A percentile compares a stretch with the other conserved stretches of the same genome.
Evolutionary conservation across 2,329 filamentous ascomycete species (phyloP).

Genomic region (Monosporascus sp.): DNA sequence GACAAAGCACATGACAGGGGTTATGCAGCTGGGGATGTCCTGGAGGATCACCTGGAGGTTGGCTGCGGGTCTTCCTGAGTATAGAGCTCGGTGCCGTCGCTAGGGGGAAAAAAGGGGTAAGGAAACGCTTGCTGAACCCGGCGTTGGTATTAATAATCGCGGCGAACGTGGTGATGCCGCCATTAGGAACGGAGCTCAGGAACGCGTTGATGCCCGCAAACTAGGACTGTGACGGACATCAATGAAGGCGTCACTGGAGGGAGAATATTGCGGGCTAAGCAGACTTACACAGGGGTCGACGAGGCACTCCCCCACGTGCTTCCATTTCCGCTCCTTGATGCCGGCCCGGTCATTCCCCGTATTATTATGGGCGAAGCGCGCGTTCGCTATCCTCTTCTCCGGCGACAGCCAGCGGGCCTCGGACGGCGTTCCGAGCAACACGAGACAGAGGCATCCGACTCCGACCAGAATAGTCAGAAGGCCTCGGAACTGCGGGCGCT

Average conservation of each 20-base stretch:
- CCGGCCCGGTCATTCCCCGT: constrained; percentile 33
- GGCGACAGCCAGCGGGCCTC: constrained; percentile 32
- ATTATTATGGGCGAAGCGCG: constrained; percentile 31
- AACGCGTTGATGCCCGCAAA: constrained; percentile 33
- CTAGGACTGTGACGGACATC: constrained; percentile 25
- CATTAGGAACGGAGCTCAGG: constrained; percentile 31
- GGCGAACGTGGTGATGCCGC: constrained; percentile 30
- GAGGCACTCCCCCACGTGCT: constrained; percentile 31
- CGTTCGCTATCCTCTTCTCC: constrained; percentile 32
- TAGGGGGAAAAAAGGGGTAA: neutral
- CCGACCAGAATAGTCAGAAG: constrained; percentile 29
- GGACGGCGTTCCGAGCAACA: constrained; percentile 32
- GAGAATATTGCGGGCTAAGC: neutral
- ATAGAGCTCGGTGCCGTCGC: neutral
- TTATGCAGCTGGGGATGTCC: constrained; percentile 28
- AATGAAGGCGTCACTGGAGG: neutral
- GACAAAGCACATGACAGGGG: constrained; percentile 31
- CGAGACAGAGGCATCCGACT: constrained; percentile 27
- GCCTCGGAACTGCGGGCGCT: constrained; percentile 27
- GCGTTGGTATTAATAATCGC: constrained; percentile 30
- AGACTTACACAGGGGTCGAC: constrained; percentile 26
- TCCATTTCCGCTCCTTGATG: constrained; percentile 33
- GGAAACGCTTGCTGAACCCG: constrained; percentile 27
- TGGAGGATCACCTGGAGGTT: constrained; percentile 33
- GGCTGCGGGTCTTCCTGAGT: constrained; percentile 9